Evolutionary conservation across 2,329 filamentous ascomycete genomes (phyloP).

Genomic region (Trichophaea hybrida): DNA sequence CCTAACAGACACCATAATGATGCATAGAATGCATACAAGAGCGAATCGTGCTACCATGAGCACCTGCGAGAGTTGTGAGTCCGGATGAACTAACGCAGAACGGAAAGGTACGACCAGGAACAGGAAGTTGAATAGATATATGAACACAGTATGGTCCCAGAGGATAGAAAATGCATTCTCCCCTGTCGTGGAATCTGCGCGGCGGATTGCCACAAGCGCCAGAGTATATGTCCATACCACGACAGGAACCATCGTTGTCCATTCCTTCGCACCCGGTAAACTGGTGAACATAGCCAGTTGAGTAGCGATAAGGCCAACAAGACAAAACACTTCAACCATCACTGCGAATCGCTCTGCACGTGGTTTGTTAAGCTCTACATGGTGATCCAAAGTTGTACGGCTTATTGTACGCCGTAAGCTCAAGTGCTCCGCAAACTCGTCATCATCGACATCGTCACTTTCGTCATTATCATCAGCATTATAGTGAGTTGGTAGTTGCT

Average conservation of each 20-base stretch:
- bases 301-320: conserved; percentile 55
- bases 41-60: conserved; percentile 61
- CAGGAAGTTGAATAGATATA: conserved; percentile 75
- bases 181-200: conserved; percentile 44
- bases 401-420: conserved; percentile 43
- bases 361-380: conserved; percentile 61
- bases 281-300: conserved; percentile 40
- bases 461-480: conserved; percentile 28
- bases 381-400: conserved; percentile 35
- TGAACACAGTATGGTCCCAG: conserved; percentile 82
- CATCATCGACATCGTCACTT: conserved; percentile 46
- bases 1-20: conserved; percentile 64
- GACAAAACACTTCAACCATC: conserved; percentile 57
- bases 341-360: conserved; percentile 56
- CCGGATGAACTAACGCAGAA: conserved; percentile 66
- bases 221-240: conserved; percentile 50
- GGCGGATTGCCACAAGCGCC: conserved; percentile 54
- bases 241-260: not conserved
- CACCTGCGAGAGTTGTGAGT: conserved; percentile 45
- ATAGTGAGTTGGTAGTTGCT: conserved; percentile 12
- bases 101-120: conserved; percentile 65
- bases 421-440: conserved; percentile 36
- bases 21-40: conserved; percentile 57
- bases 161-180: conserved; percentile 51
- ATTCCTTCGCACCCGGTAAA: not conserved